Conservation (phyloP, 2,329 filamentous ascomycete species). For the Fusarium algeriense region DNA sequence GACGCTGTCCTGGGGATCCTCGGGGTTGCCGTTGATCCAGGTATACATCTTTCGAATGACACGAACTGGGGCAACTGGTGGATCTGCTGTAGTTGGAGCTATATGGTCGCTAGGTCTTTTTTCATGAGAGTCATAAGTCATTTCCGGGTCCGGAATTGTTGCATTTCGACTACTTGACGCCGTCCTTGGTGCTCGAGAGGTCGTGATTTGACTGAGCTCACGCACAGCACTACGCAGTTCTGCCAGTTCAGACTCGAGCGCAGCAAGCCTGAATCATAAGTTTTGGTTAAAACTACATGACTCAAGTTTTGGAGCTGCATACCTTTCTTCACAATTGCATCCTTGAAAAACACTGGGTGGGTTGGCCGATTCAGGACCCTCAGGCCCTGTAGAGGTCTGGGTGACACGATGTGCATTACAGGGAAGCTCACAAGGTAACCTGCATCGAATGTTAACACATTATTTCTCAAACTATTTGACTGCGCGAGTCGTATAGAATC, state of each 20-base stretch:
- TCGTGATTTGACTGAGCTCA: neutral
- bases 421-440: neutral
- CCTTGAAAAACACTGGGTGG: neutral
- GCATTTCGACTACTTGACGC: too few species aligned
- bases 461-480: too few species aligned
- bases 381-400: too few species aligned
- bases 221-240: neutral
- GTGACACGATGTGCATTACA: rapidly evolving
- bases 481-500: too few species aligned
- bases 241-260: neutral
- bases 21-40: neutral
- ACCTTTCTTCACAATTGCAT: neutral
- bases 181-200: neutral
- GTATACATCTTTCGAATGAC: neutral
- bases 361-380: rapidly evolving
- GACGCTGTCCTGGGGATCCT: neutral
- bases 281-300: too few species aligned
- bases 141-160: rapidly evolving
- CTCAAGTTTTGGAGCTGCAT: too few species aligned
- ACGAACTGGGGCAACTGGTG: neutral
- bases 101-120: too few species aligned
- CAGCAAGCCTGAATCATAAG: neutral
- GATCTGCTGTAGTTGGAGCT: rapidly evolving
- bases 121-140: rapidly evolving
- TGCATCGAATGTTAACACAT: neutral